Base-by-base conservation (phyloP, 441 rosid species). In the Erysimum pusillum region DNA sequence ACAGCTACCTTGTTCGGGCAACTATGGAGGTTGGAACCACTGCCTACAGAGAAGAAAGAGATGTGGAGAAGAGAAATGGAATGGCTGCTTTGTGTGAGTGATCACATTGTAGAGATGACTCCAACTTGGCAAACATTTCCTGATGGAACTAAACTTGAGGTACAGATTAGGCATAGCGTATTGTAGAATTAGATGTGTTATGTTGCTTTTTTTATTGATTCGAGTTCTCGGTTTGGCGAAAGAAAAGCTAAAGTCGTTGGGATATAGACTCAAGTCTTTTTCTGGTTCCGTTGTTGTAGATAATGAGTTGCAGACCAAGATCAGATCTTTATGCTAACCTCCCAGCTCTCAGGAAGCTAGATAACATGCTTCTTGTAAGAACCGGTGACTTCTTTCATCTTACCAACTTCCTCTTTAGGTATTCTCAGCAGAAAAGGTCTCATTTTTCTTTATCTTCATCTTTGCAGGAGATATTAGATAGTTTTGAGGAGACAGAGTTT, bases 11-110 rank as follows among this genome's bases (percentile, higher is more conserved):
- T 94, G 64, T 94, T 94, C 78, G 98, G 99, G 45, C 98, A 94
- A 85, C 88, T 92, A 18, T 96, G 99, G 99, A 90, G 98, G 79
- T 75, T 96, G 71, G 94, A 91, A 77, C 99, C 98, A 25, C 35
- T 94, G 5, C 83, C 95, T 12, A 66, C 1, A 3, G 94, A 92
- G 85, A 96, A 89, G 91, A 96, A 91, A 86, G 83, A 89, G 25
- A 96, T 91, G 98, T 96, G 99, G 99, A 80, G 89, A 81, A 88
- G 99, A 80, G 99, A 96, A 83, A 96, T 94, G 97, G 94, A 92
- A 69, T 94, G 98, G 93, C 89, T 96, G 76, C 96, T 96, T 46
- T 86, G 89, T 71, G 95, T 94, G 34, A 90, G 96, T 71, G 96
- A 94, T 80, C 97, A 94, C 86, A 94, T 96, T 72, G 99, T 96